Conservation (phyloP, 1,139 yeast genomes). For the Pichia sp. region DNA sequence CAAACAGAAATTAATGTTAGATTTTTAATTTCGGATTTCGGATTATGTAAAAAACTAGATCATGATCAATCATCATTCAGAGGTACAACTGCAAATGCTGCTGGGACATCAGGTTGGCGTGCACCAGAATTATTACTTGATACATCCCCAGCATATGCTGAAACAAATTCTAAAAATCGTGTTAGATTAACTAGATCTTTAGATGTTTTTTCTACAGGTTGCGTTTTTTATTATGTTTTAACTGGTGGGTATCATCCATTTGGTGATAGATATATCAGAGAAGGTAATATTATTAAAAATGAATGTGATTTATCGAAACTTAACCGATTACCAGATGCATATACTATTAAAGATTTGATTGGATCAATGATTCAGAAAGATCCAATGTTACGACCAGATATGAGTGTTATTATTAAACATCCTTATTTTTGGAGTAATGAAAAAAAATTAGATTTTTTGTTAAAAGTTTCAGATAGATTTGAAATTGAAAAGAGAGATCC, state of each 20-base stretch:
- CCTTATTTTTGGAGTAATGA: conserved; percentile 84
- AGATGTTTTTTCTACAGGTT: conserved; percentile 91
- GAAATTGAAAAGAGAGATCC: conserved; percentile 87
- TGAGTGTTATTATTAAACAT: conserved; percentile 62
- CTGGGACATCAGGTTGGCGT: conserved; percentile 98
- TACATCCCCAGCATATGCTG: conserved; percentile 11
- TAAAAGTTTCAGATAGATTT: conserved; percentile 85
- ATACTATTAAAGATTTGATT: conserved; percentile 70
- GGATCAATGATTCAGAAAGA: conserved; percentile 62
- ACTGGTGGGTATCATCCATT: conserved; percentile 90
- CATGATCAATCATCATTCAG: conserved; percentile 89
- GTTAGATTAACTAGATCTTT: conserved; percentile 83
- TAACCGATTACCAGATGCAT: conserved; percentile 38
- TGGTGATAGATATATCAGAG: conserved; percentile 83
- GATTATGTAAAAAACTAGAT: conserved; percentile 86
- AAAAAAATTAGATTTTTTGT: conserved; percentile 71
- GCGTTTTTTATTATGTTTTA: conserved; percentile 83
- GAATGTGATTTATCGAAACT: conserved; percentile 48
- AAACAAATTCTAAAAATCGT: conserved; percentile 37
- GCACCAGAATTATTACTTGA: conserved; percentile 81
- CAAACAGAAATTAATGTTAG: conserved; percentile 40
- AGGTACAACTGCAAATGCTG: conserved; percentile 88
- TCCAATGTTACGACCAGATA: conserved; percentile 71
- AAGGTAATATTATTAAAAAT: conserved; percentile 79
- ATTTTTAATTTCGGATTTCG: conserved; percentile 88